Base-by-base conservation (phyloP, 345 rosid species). In the Turritis glabra region DNA sequence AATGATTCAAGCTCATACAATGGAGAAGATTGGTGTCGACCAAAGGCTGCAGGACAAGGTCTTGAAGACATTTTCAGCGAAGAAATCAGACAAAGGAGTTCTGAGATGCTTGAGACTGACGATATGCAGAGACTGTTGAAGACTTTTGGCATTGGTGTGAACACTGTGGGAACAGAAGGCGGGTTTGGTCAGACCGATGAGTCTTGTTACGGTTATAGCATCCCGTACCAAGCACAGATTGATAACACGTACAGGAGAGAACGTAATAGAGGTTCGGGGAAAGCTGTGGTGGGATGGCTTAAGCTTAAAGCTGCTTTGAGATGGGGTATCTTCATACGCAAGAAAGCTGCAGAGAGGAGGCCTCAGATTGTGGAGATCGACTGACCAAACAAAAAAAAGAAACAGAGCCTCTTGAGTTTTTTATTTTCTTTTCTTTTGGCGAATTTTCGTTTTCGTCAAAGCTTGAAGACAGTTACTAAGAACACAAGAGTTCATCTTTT, bases 281-380 rank as follows among this genome's bases (percentile, higher is more conserved):
- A 90, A 76, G 97, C 98, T 29, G 95, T 91, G 5, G 96, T 94
- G 8, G 97, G 98, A 5, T 94, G 98, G 98, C 93, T 90, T 48
- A 90, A 90, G 81, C 88, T 90, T 23, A 90, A 88, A 78, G 96
- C 93, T 19, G 96, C 93, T 5, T 71, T 94, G 81, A 82, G 96
- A 56, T 94, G 98, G 97, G 98, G 98, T n/a, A 90, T 91, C 71
- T 94, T 94, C 64, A 77, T 90, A 41, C 91, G 98, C 85, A 94
- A 90, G 84, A 88, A 72, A 81, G 98, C 97, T 77, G 98, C 96
- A 50, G 90, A 88, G 81, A 88, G 90, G 75, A 89, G 89, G 77
- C 95, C 96, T 80, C 93, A 85, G 74, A 86, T 90, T 63, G 93
- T 87, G 72, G 96, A 91, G 88, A 83, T 88, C 2, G 90, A 90